Conservation (phyloP, 129 eudicot genomes). For the Scalesia atractyloides region DNA sequence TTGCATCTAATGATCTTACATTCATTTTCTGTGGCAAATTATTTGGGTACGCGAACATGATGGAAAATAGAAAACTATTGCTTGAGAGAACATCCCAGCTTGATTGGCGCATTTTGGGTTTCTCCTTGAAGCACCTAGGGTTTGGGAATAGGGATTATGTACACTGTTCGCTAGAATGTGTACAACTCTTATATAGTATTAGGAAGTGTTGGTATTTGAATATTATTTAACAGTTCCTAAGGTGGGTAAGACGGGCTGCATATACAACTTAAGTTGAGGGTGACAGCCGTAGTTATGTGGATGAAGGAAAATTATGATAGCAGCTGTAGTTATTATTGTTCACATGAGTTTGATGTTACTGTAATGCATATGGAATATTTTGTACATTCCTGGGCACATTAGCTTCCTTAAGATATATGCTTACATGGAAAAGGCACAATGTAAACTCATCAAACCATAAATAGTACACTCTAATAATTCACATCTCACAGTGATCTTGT, state of each 20-base stretch:
- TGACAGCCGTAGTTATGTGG: not conserved
- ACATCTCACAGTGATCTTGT: too few species aligned
- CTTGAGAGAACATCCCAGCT: not conserved
- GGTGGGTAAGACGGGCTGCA: not conserved
- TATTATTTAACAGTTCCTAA: not conserved
- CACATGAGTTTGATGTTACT: too few species aligned
- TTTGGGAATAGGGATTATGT: not conserved
- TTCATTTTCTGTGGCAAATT: conserved; percentile 9
- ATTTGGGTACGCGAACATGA: not conserved
- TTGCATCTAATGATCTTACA: not conserved
- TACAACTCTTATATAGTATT: not conserved
- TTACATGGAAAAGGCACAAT: not conserved
- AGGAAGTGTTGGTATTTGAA: not conserved
- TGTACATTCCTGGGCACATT: too few species aligned
- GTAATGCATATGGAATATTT: too few species aligned
- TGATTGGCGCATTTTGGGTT: not conserved
- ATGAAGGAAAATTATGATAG: not conserved
- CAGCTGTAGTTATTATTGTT: not conserved
- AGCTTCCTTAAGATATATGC: not conserved
- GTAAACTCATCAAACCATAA: too few species aligned
- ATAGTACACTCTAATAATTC: too few species aligned
- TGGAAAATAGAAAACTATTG: not conserved
- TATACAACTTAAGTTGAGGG: not conserved
- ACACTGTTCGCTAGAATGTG: not conserved
- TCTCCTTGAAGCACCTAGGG: not conserved